Conservation (phyloP, 2,329 filamentous ascomycete genomes). For the Xylariaceae sp. region DNA sequence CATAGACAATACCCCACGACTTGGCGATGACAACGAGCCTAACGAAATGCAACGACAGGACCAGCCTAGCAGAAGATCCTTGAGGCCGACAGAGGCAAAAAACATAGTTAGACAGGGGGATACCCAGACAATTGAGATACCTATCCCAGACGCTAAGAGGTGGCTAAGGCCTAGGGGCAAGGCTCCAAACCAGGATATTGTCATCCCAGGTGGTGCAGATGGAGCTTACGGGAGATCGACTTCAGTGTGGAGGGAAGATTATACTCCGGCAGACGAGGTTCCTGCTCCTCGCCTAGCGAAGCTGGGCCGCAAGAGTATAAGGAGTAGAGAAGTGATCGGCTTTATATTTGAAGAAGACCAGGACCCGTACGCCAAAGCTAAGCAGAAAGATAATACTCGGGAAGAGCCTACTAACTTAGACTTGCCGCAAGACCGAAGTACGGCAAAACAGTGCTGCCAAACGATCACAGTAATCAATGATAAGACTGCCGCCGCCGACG, state of each 20-base stretch:
- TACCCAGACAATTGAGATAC: not conserved
- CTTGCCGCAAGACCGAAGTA: not conserved
- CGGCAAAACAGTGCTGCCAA: not conserved
- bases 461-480: not conserved
- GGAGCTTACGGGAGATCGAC: not conserved
- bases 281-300: conserved; percentile 39
- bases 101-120: not conserved
- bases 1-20: not conserved
- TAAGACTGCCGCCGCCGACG: not conserved
- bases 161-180: conserved; percentile 4
- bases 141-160: not conserved
- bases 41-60: conserved; percentile 1
- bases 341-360: conserved; percentile 37
- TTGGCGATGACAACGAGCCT: not conserved
- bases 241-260: conserved; percentile 10
- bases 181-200: not conserved
- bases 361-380: not conserved
- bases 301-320: conserved; percentile 38
- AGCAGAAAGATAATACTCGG: not conserved
- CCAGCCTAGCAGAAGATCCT: not conserved
- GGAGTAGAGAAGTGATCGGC: conserved; percentile 42
- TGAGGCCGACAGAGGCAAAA: not conserved
- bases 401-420: not conserved
- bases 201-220: not conserved
- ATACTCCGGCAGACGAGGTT: conserved; percentile 13